These are phyloP conservation scores for Dactylellina leptospora DNA, from an alignment of 2,329 filamentous ascomycete genomes.

Conservation along the genomic window DNA sequence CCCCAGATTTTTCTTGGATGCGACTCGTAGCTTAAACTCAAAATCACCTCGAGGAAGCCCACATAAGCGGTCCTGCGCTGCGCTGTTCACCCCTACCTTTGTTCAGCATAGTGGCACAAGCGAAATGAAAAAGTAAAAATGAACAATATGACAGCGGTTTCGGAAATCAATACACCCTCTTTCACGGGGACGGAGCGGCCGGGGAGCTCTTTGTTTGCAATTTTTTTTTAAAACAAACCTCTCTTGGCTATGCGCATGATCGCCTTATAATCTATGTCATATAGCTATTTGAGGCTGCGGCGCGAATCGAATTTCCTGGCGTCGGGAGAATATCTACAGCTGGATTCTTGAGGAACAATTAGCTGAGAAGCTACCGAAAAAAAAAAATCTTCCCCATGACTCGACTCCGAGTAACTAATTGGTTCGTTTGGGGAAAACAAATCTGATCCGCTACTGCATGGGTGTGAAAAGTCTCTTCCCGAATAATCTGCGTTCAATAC, in stretches of 20 bases:
- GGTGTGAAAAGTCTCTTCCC: background rate
- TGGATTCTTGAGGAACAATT: no score
- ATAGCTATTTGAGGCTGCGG: background rate
- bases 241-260: background rate
- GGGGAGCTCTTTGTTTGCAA: background rate
- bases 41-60: background rate
- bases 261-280: background rate
- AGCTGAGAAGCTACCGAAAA: no score
- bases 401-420: background rate
- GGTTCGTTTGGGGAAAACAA: background rate
- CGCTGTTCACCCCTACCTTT: background rate
- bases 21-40: background rate
- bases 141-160: background rate
- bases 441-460: background rate
- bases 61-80: background rate
- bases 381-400: background rate
- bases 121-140: conserved; percentile 6
- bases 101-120: background rate
- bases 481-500: background rate
- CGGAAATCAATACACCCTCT: background rate
- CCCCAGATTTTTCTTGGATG: conserved; percentile 26
- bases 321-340: no score
- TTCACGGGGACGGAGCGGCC: background rate
- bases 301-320: background rate
- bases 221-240: no score